These are phyloP conservation scores for Knoxdaviesia proteae DNA, from an alignment of 2,329 filamentous ascomycete species.

Conservation along the genomic window DNA sequence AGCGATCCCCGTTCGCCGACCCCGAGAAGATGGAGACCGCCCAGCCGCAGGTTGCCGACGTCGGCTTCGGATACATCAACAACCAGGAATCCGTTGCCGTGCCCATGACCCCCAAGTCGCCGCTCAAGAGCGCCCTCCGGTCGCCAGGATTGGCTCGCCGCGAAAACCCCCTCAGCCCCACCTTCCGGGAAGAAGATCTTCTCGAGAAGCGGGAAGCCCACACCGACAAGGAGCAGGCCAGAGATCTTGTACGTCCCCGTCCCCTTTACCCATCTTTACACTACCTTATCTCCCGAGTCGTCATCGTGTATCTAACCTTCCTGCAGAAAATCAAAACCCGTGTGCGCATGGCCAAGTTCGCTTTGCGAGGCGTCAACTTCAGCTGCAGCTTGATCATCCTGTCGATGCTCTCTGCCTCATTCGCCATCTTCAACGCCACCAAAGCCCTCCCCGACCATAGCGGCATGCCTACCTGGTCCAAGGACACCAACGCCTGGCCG, in stretches of 20 bases:
- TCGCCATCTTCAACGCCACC: slow-evolving; percentile 84
- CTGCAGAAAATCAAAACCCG: slow-evolving; percentile 73
- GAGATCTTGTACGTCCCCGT: slow-evolving; percentile 53
- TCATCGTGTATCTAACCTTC: not conserved
- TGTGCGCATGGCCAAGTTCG: slow-evolving; percentile 81
- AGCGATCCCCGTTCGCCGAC: slow-evolving; percentile 36
- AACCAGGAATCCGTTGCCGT: slow-evolving; percentile 35
- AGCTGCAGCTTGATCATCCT: slow-evolving; percentile 91
- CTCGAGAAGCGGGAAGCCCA: slow-evolving; percentile 65
- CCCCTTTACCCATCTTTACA: slow-evolving; percentile 7
- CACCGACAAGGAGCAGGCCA: slow-evolving; percentile 72
- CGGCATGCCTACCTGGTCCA: slow-evolving; percentile 68
- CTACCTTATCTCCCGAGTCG: slow-evolving; percentile 2
- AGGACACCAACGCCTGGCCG: slow-evolving; percentile 64
- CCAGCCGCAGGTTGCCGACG: slow-evolving; percentile 58
- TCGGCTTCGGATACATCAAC: slow-evolving; percentile 82
- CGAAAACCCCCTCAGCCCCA: slow-evolving; percentile 68
- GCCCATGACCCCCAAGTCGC: slow-evolving; percentile 51
- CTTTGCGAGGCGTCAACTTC: slow-evolving; percentile 91
- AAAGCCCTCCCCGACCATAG: slow-evolving; percentile 53
- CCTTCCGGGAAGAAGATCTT: slow-evolving; percentile 70
- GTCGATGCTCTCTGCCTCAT: slow-evolving; percentile 69
- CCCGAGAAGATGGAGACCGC: slow-evolving; percentile 31
- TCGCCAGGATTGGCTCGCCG: slow-evolving; percentile 61
- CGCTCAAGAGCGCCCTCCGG: slow-evolving; percentile 78